Conservation (phyloP, 805 yeast genomes). For the Ogataea trehaloabstinens region DNA sequence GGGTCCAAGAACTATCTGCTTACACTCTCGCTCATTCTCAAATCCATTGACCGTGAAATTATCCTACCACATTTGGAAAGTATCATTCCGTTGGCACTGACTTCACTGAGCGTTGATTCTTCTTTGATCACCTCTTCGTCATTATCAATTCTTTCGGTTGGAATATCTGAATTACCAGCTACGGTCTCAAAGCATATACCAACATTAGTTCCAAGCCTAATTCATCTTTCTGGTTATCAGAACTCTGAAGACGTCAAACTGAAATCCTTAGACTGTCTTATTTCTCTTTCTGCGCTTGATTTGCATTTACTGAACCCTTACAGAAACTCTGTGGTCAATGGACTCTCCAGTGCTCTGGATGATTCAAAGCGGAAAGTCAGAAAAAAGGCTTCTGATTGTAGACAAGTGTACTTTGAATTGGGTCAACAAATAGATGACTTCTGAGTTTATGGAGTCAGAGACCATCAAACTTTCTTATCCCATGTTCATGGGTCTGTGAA, state of each 20-base stretch:
- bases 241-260: slow-evolving; percentile 47
- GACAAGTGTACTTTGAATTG: slow-evolving; percentile 71
- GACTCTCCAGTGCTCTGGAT: slow-evolving; percentile 55
- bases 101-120: slow-evolving; percentile 42
- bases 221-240: slow-evolving; percentile 33
- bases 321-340: slow-evolving; percentile 45
- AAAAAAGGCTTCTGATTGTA: slow-evolving; percentile 70
- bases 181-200: slow-evolving; percentile 53
- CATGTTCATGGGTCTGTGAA: slow-evolving; percentile 55
- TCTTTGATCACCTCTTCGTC: slow-evolving; percentile 24
- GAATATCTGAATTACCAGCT: slow-evolving; percentile 53
- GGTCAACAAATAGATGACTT: slow-evolving; percentile 23
- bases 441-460: slow-evolving; percentile 28
- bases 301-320: slow-evolving; percentile 48
- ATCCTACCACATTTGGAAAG: slow-evolving; percentile 60
- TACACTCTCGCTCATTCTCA: slow-evolving; percentile 65
- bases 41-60: slow-evolving; percentile 60
- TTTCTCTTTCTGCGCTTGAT: slow-evolving; percentile 43
- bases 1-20: slow-evolving; percentile 50
- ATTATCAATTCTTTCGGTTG: slow-evolving; percentile 24
- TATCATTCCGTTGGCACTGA: slow-evolving; percentile 70
- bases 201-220: slow-evolving; percentile 53
- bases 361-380: slow-evolving; percentile 76
- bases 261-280: slow-evolving; percentile 57
- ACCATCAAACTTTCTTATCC: slow-evolving; percentile 64